A percentile compares a stretch with the other conserved stretches of the same genome.
These are phyloP conservation scores for Rhododendron kiyosumense DNA, from an alignment of 148 eudicot genomes.

Conservation along the genomic window DNA sequence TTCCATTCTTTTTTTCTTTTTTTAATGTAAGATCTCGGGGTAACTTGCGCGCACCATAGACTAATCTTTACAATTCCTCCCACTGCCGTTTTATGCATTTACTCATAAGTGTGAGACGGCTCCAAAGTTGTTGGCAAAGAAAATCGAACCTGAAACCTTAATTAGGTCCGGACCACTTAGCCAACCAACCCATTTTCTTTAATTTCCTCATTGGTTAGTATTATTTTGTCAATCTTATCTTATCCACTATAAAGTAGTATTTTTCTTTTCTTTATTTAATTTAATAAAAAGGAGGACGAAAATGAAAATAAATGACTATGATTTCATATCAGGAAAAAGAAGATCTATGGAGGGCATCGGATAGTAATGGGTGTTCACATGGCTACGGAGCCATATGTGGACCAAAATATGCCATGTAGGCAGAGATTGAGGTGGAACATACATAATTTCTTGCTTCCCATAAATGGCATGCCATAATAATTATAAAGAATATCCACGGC, in stretches of 20 bases:
- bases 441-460: not conserved
- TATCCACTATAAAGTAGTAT: not conserved
- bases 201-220: too few relatives aligned
- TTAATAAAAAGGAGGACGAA: not conserved
- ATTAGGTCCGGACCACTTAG: too few relatives aligned
- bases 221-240: not conserved
- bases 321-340: too few relatives aligned
- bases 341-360: not conserved
- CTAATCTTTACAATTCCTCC: not conserved
- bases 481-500: not conserved
- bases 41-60: fast-evolving
- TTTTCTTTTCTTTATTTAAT: not conserved
- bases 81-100: too few relatives aligned
- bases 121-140: too few relatives aligned
- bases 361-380: not conserved
- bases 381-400: not conserved
- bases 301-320: not conserved
- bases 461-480: not conserved
- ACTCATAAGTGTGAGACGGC: too few relatives aligned
- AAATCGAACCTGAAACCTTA: too few relatives aligned
- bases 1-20: not conserved
- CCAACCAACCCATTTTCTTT: too few relatives aligned
- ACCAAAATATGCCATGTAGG: not conserved
- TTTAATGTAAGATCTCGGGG: too few relatives aligned
- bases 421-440: not conserved